Percentiles rank a stretch among this genome's conserved stretches.
Evolutionary conservation across 257 asterid species (phyloP).

Genomic region (Rubia yunnanensis): DNA sequence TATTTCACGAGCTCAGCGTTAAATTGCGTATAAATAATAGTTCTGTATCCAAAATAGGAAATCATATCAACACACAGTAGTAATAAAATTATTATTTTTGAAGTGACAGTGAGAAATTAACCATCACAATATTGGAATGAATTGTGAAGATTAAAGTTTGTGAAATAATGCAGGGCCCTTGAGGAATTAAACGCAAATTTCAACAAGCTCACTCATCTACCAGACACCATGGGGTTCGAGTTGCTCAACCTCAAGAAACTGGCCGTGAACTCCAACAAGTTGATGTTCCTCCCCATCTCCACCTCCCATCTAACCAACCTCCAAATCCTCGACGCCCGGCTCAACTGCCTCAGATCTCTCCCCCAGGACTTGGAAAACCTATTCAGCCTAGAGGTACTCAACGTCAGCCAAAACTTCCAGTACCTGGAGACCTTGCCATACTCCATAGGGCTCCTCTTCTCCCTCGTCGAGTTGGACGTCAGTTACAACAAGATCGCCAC

Average conservation of each 20-base stretch:
- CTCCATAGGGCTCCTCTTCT: slow-evolving; percentile 73
- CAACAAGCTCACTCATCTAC: slow-evolving; percentile 59
- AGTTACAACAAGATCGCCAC: slow-evolving; percentile 64
- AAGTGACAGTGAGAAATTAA: no score
- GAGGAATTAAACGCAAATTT: slow-evolving; percentile 79
- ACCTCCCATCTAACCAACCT: slow-evolving; percentile 77
- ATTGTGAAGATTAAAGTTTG: background rate
- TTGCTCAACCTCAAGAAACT: slow-evolving; percentile 55
- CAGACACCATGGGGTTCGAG: slow-evolving; percentile 80
- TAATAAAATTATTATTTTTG: no score
- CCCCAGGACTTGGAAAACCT: slow-evolving; percentile 85
- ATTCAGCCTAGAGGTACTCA: slow-evolving; percentile 57
- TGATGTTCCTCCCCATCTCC: slow-evolving; percentile 58
- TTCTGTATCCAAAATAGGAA: no score
- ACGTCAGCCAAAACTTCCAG: slow-evolving; percentile 82
- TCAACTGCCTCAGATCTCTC: slow-evolving; percentile 70
- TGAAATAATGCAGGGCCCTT: slow-evolving; percentile 41
- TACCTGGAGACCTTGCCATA: slow-evolving; percentile 52
- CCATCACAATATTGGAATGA: no score
- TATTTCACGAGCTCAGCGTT: no score
- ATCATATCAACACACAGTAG: no score
- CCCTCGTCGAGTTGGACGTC: slow-evolving; percentile 64
- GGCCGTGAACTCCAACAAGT: slow-evolving; percentile 67
- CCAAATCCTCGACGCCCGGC: slow-evolving; percentile 61
- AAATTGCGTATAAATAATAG: no score